These are phyloP conservation scores for Euphorbia celastroides DNA, from an alignment of 441 rosid species.

Conservation along the genomic window DNA sequence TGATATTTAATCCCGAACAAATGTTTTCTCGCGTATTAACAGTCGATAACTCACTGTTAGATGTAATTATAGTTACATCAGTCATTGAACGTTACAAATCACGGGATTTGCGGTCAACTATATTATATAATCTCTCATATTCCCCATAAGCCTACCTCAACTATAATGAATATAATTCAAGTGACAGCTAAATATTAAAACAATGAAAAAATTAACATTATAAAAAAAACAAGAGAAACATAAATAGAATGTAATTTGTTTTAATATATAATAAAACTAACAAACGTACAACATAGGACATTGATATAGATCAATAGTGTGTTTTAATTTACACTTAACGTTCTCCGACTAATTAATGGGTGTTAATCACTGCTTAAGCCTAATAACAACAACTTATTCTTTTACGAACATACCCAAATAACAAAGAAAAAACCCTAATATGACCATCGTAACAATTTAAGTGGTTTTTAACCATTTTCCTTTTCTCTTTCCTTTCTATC, in stretches of 20 bases:
- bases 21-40: too few relatives aligned
- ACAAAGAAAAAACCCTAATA: constrained; percentile 11
- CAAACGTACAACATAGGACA: constrained; percentile 15
- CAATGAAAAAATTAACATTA: neutral
- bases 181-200: too few relatives aligned
- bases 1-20: too few relatives aligned
- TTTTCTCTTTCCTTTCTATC: neutral
- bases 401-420: neutral
- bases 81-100: too few relatives aligned
- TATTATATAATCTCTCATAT: too few relatives aligned
- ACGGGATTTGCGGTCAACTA: too few relatives aligned
- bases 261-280: neutral
- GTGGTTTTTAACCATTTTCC: neutral
- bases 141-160: too few relatives aligned
- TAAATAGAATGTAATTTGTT: neutral
- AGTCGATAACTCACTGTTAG: too few relatives aligned
- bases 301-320: constrained; percentile 15
- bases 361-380: constrained; percentile 32
- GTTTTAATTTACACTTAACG: constrained; percentile 35
- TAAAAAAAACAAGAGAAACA: neutral
- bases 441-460: neutral
- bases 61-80: too few relatives aligned
- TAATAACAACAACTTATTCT: constrained; percentile 1
- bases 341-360: constrained; percentile 23
- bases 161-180: too few relatives aligned